These are phyloP conservation scores for Wickerhamiella sergipiensis DNA, from an alignment of 805 yeast genomes.

Conservation along the genomic window DNA sequence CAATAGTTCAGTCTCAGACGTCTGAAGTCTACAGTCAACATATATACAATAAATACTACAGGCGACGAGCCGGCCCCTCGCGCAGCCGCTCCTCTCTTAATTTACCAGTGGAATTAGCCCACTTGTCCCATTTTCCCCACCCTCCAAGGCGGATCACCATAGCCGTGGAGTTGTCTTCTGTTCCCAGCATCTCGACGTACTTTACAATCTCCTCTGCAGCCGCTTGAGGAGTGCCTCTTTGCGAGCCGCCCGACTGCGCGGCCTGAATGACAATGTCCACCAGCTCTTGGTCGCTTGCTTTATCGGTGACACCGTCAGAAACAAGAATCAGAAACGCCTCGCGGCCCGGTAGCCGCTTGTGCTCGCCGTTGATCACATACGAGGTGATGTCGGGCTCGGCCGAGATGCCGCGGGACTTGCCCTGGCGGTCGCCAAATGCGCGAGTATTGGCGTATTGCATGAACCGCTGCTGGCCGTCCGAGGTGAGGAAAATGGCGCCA, in stretches of 20 bases:
- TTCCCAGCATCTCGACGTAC: slow-evolving; percentile 75
- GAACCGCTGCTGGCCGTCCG: slow-evolving; percentile 85
- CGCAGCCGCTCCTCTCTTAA: slow-evolving; percentile 57
- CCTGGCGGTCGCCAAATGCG: slow-evolving; percentile 78
- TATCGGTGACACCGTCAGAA: slow-evolving; percentile 78
- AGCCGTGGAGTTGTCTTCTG: slow-evolving; percentile 95
- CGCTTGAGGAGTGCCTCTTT: slow-evolving; percentile 64
- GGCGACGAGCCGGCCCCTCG: slow-evolving; percentile 1
- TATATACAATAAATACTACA: not conserved
- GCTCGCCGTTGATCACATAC: slow-evolving; percentile 8
- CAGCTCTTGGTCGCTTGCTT: slow-evolving; percentile 77
- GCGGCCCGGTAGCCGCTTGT: slow-evolving; percentile 51
- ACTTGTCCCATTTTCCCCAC: slow-evolving; percentile 86
- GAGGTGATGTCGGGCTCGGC: slow-evolving; percentile 76
- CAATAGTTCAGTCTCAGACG: no score
- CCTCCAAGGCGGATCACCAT: slow-evolving; percentile 64
- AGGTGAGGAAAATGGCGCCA: slow-evolving; percentile 58
- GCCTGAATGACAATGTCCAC: slow-evolving; percentile 74
- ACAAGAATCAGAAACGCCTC: slow-evolving; percentile 75
- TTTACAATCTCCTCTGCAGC: slow-evolving; percentile 77
- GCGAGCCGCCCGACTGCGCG: slow-evolving; percentile 38
- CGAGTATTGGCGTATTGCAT: slow-evolving; percentile 81
- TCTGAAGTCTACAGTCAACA: no score
- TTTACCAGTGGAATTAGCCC: slow-evolving; percentile 68
- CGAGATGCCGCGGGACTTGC: slow-evolving; percentile 70